These are phyloP conservation scores for Corchorus capsularis DNA, from an alignment of 345 rosid species.

Conservation along the genomic window DNA sequence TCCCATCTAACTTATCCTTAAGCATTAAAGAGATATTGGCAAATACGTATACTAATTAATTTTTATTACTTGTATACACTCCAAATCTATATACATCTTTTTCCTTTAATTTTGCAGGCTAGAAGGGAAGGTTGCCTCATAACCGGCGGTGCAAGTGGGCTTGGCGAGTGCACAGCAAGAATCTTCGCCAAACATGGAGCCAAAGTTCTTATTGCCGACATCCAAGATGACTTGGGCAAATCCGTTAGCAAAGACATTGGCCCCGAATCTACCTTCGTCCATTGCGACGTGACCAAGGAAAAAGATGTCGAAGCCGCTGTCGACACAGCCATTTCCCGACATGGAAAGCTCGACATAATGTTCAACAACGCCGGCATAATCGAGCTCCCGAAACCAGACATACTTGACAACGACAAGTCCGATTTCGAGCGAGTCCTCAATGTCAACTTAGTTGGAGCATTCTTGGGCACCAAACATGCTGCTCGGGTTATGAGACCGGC, in stretches of 20 bases:
- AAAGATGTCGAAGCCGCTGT: conserved; percentile 17
- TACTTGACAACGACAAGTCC: conserved; percentile 26
- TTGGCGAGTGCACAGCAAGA: conserved; percentile 19
- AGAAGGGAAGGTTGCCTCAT: conserved; percentile 22
- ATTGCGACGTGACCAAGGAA: conserved; percentile 8
- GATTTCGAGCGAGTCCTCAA: conserved; percentile 29
- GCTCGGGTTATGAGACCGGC: conserved; percentile 43
- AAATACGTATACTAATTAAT: too few relatives aligned
- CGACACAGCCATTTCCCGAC: conserved; percentile 13
- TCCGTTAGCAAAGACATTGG: background rate
- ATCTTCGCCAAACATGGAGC: conserved; percentile 29
- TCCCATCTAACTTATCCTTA: background rate
- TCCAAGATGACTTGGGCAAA: conserved; percentile 17
- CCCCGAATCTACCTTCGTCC: background rate
- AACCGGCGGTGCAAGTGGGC: conserved; percentile 21
- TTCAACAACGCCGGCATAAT: conserved; percentile 25
- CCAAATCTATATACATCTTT: background rate
- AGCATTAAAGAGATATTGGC: background rate
- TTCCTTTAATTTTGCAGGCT: conserved; percentile 11
- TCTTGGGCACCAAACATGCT: conserved; percentile 38
- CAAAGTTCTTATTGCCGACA: conserved; percentile 26
- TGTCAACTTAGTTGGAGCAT: conserved; percentile 31
- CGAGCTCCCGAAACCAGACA: background rate
- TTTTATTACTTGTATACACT: too few relatives aligned
- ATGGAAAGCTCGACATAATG: conserved; percentile 27